Evolutionary conservation across 805 yeast species (phyloP).

Genomic region (Starmerella stellata): DNA sequence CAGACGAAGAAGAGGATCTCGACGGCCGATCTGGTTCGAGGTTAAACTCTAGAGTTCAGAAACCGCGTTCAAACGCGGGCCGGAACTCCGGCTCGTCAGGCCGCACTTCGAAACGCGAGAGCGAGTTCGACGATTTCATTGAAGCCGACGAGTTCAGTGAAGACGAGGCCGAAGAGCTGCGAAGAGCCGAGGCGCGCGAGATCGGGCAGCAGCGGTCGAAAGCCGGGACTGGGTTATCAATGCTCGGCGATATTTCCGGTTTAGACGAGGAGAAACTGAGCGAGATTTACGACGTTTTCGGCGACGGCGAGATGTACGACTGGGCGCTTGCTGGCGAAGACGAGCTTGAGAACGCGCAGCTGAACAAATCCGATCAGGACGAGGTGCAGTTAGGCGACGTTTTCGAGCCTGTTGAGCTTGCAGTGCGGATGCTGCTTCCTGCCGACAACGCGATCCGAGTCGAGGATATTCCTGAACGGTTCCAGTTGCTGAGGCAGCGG

Average conservation of each 20-base stretch:
- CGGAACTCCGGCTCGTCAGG: too few relatives aligned
- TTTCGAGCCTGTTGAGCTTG: constrained; percentile 84
- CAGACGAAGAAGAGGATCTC: constrained; percentile 25
- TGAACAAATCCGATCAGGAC: constrained; percentile 19
- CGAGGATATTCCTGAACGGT: constrained; percentile 83
- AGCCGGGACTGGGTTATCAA: constrained; percentile 13
- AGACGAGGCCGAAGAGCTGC: constrained; percentile 59
- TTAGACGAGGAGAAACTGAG: constrained; percentile 79
- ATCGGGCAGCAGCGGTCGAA: constrained; percentile 15
- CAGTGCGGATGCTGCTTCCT: constrained; percentile 78
- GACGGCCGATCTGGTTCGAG: too few relatives aligned
- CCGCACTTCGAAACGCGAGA: constrained; percentile 26
- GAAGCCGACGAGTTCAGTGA: constrained; percentile 74
- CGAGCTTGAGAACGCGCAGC: constrained; percentile 24
- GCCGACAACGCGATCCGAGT: constrained; percentile 76
- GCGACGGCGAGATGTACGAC: constrained; percentile 91
- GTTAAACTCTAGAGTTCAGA: too few relatives aligned
- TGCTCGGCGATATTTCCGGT: constrained; percentile 24
- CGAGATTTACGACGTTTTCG: constrained; percentile 86
- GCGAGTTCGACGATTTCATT: constrained; percentile 90
- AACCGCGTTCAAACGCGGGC: too few relatives aligned
- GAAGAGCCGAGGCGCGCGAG: constrained; percentile 35
- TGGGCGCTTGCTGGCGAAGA: constrained; percentile 94
- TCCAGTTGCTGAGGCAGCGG: constrained; percentile 53
- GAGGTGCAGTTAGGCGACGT: constrained; percentile 59